A percentile compares a stretch with the other conserved stretches of the same genome.
Conservation (phyloP, 768 basidiomycete genomes). For the Boletus bicolor region DNA sequence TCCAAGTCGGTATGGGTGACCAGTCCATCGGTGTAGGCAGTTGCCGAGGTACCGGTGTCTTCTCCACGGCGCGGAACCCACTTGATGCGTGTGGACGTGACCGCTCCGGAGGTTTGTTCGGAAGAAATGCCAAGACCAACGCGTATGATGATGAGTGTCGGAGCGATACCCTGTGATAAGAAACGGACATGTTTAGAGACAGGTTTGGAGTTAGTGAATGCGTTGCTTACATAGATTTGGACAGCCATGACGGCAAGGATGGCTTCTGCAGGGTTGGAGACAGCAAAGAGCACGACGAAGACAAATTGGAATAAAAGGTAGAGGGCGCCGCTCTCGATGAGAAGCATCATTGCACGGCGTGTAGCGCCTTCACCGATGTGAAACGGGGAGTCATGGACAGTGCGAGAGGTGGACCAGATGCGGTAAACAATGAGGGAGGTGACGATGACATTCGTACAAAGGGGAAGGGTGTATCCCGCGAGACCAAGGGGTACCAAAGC, state of each 20-base stretch:
- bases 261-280: slow-evolving; percentile 32
- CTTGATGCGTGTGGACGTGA: slow-evolving; percentile 23
- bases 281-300: slow-evolving; percentile 40
- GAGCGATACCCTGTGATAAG: slow-evolving; percentile 31
- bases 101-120: slow-evolving; percentile 16
- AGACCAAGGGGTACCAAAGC: slow-evolving; percentile 35
- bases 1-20: slow-evolving; percentile 20
- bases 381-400: slow-evolving; percentile 5
- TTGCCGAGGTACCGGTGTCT: slow-evolving; percentile 16
- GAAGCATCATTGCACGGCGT: slow-evolving; percentile 31
- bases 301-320: slow-evolving; percentile 39
- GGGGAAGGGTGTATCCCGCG: slow-evolving; percentile 37
- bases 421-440: slow-evolving; percentile 40
- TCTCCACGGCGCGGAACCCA: slow-evolving; percentile 18
- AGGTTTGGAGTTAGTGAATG: neutral
- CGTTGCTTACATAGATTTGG: slow-evolving; percentile 39
- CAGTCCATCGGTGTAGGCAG: slow-evolving; percentile 21
- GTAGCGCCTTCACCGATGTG: slow-evolving; percentile 15
- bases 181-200: neutral
- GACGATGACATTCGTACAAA: slow-evolving; percentile 41
- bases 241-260: slow-evolving; percentile 37
- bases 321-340: slow-evolving; percentile 40
- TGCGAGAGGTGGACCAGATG: slow-evolving; percentile 33
- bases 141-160: slow-evolving; percentile 36
- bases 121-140: slow-evolving; percentile 32